A percentile compares a stretch with the other conserved stretches of the same genome.
phyloP scores from a whole-genome alignment of 1,284 basidiomycete genomes.

The Pyrrhoderma noxium region DNA sequence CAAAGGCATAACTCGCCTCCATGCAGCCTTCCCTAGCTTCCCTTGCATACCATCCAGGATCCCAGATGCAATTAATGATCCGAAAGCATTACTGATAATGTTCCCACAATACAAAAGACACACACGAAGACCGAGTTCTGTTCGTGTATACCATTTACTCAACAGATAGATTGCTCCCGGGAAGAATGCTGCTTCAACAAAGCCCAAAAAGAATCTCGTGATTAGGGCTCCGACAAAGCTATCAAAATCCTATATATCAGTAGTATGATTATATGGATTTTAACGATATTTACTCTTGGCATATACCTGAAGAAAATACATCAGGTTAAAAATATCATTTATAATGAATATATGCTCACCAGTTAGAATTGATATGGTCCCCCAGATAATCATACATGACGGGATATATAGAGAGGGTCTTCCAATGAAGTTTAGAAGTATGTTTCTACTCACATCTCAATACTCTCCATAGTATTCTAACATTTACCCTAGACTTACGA shows the following conservation, averaged over 20 bases:
- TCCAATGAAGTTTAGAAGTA: slow-evolving; percentile 65
- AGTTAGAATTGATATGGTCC: slow-evolving; percentile 55
- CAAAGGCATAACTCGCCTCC: slow-evolving; percentile 22
- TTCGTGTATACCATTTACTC: slow-evolving; percentile 23
- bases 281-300: slow-evolving; percentile 37
- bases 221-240: slow-evolving; percentile 13
- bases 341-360: slow-evolving; percentile 26
- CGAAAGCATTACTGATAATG: slow-evolving; percentile 47
- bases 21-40: slow-evolving; percentile 38
- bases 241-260: slow-evolving; percentile 27
- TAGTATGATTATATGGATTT: slow-evolving; percentile 11
- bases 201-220: slow-evolving; percentile 44
- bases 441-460: slow-evolving; percentile 41
- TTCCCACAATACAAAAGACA: slow-evolving; percentile 39
- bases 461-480: neutral
- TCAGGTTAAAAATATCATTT: slow-evolving; percentile 19
- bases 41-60: slow-evolving; percentile 39
- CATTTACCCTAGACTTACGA: slow-evolving; percentile 41
- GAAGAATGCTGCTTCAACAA: slow-evolving; percentile 28
- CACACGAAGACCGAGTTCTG: slow-evolving; percentile 23
- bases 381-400: slow-evolving; percentile 66
- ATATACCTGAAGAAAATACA: slow-evolving; percentile 36
- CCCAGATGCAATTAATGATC: slow-evolving; percentile 43
- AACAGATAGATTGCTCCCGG: slow-evolving; percentile 23
- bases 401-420: slow-evolving; percentile 72